Conservation (phyloP, 23 red algal species). For the Pyropia haitanensis region DNA sequence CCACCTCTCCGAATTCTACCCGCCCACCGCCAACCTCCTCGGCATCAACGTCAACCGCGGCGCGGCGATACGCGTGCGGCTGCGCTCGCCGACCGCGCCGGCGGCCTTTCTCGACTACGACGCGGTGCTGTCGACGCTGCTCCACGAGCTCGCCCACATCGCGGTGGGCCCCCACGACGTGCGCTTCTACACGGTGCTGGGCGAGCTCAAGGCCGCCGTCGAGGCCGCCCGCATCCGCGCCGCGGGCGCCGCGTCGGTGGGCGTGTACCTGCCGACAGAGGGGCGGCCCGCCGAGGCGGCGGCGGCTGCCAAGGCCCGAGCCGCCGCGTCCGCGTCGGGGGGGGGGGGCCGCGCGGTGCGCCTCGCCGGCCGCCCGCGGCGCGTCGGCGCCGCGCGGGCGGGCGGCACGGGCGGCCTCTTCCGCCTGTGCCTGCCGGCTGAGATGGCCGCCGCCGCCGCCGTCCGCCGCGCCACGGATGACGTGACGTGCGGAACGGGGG, state of each 20-base stretch:
- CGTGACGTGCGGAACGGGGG: slow-evolving; percentile 11
- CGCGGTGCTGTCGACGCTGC: slow-evolving; percentile 57
- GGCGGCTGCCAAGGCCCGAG: too few relatives aligned
- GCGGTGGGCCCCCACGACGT: slow-evolving; percentile 46
- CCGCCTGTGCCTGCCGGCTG: slow-evolving; percentile 11
- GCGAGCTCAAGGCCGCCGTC: slow-evolving; percentile 28
- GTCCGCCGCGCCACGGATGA: slow-evolving; percentile 18
- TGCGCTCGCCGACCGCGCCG: slow-evolving; percentile 13
- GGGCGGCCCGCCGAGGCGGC: too few relatives aligned
- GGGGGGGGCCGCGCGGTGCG: too few relatives aligned
- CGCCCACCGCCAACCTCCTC: slow-evolving; percentile 23
- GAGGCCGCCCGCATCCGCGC: background rate
- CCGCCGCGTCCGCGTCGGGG: too few relatives aligned
- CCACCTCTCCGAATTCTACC: slow-evolving; percentile 49
- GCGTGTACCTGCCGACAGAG: too few relatives aligned
- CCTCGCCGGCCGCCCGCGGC: too few relatives aligned
- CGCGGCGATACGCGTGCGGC: slow-evolving; percentile 27
- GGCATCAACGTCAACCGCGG: slow-evolving; percentile 58
- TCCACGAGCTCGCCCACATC: slow-evolving; percentile 79
- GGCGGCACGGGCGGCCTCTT: too few relatives aligned
- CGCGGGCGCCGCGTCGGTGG: too few relatives aligned
- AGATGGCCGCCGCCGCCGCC: slow-evolving; percentile 43
- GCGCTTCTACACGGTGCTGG: slow-evolving; percentile 41
- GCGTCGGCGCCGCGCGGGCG: too few relatives aligned
- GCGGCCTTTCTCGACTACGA: slow-evolving; percentile 34